Base-by-base conservation (phyloP, 768 basidiomycete genomes). In the Lactifluus hygrophoroides region DNA sequence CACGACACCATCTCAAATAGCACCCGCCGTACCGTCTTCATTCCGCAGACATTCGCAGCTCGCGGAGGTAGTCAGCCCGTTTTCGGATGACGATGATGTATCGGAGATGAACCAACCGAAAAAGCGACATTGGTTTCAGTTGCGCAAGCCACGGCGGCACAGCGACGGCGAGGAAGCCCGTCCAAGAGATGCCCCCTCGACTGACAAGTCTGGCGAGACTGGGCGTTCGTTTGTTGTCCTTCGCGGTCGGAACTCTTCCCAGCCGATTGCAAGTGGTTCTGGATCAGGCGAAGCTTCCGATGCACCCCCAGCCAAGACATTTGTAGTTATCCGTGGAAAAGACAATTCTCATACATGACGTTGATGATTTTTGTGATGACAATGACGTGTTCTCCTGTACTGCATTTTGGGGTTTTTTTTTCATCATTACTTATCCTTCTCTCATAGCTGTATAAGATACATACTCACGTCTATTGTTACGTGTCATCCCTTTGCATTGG, bases 271-370 rank as follows among this genome's bases (percentile, higher is more conserved):
- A 11, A 25, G 48, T 38, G 54, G 42, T 3, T 11, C 43, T 23
- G 48, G 4, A 17, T 23, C 48, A 3, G 43, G 42, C 27, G 47
- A n/a, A 23, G 21, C 35, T 5, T 11, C 56, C 17, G 37, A 45
- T 8, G 34, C 32, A 7, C 42, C 42, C 23, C 42, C 40, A 2
- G n/a, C 50, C 40, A 55, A 27, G 35, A 63, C 64, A n/a, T 88
- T 88, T 62, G 85, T 87, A 19, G 85, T 88, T 34, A 80, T 86
- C 49, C 77, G 84, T n/a, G 83, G 82, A 67, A 73, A 72, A 60
- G 69, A 69, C 42, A 53, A 47, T 27, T 16, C 57, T n/a, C 37
- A 27, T 1, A 11, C 43, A 52, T 52, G 50, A 58, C 14, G 23
- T 28, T 45, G 34, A 51, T 23, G 32, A 32, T 32, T 3, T 13